phyloP scores from a whole-genome alignment of 164 flowering plant genomes.

The Malania oleifera region DNA sequence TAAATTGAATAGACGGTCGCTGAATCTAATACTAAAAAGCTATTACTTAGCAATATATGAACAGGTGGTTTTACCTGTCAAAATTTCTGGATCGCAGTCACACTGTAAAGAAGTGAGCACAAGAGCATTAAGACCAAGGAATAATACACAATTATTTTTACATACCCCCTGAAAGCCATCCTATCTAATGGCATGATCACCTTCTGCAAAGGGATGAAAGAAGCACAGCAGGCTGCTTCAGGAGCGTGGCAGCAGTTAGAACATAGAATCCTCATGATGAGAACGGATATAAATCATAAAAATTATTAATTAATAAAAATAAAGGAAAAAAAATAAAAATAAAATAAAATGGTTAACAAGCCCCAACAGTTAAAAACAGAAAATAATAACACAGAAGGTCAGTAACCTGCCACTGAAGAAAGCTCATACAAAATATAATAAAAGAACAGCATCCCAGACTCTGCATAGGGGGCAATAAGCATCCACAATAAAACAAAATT shows the following conservation, averaged over 20 bases:
- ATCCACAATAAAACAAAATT: constrained; percentile 17
- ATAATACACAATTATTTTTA: constrained; percentile 3
- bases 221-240: constrained; percentile 20
- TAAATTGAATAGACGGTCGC: too few relatives aligned
- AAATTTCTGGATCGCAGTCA: constrained; percentile 24
- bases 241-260: constrained; percentile 1
- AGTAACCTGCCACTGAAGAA: constrained; percentile 19
- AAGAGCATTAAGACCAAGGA: background rate
- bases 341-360: constrained; percentile 8
- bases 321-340: background rate
- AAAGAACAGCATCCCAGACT: constrained; percentile 18
- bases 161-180: constrained; percentile 16
- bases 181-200: constrained; percentile 2
- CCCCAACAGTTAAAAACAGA: constrained; percentile 3
- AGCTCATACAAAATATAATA: constrained; percentile 7
- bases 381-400: constrained; percentile 16
- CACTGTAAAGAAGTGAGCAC: background rate
- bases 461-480: constrained; percentile 11
- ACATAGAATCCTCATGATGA: constrained; percentile 10
- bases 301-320: too few relatives aligned
- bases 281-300: constrained; percentile 5
- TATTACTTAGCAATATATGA: background rate
- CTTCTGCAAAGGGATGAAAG: constrained; percentile 11
- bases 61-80: constrained; percentile 26
- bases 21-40: background rate